Evolutionary conservation across 768 basidiomycete species (phyloP), one percentile per base, ranked within the genome.

Genomic region (Pluteus cervinus): DNA sequence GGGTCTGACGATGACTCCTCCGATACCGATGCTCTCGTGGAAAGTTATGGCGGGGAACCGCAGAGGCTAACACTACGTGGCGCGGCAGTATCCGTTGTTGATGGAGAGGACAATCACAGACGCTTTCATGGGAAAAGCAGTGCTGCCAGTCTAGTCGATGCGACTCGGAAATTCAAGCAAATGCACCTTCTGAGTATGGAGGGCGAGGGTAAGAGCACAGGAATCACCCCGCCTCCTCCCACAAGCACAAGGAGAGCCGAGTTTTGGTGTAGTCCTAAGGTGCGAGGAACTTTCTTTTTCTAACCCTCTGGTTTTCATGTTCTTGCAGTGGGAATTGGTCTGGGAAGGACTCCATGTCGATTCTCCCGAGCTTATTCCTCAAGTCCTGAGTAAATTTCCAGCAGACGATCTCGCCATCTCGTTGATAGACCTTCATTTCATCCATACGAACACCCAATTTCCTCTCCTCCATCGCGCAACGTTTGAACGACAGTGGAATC

Each of bases 401-500:
- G 75, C 85, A 0, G 50, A 57, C 11, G 79, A 82, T 41, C 72
- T 90, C 12, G 71, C 71, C 6, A 50, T 57, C 20, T 53, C 47
- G 12, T 66, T 96, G 21, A 74, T 92, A 45, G 61, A 75, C 25
- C 61, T 81, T 20, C 91, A 77, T 53, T 94, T 94, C 48, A 46
- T 58, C 2, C 65, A 79, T 41, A 56, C 69, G 34, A 84, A 89
- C 49, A 49, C 54, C 20, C 63, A 74, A 24, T 66, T 77, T 38
- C 86, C 86, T 6, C 57, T 91, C 14, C 62, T 92, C 20, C 86
- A 90, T 51, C 71, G 69, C 15, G 76, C 76, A 4, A 78, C 80
- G 0, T 90, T 92, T 49, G 63, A 76, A 24, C 66, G 67, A 11
- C 75, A 81, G 31, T 80, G 77, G 64, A 60, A 51, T 22, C 68